Conservation (phyloP, 768 basidiomycete genomes). For the Termitomyces sp. region DNA sequence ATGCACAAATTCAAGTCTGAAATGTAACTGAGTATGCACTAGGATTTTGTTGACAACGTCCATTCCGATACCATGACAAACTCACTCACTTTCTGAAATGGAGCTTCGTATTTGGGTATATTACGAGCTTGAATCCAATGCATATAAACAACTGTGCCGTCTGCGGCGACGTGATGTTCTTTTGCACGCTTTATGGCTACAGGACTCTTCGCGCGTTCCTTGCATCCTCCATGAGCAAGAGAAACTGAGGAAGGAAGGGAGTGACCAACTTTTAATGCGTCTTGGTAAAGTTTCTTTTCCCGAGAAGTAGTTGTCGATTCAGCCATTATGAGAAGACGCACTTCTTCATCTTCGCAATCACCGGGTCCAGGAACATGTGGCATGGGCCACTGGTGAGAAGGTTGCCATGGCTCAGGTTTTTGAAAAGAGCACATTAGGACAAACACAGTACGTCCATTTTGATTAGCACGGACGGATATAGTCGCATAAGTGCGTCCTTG, state of each 20-base stretch:
- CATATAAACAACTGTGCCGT: constrained; percentile 53
- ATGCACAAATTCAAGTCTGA: constrained; percentile 78
- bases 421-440: constrained; percentile 83
- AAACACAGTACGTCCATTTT: constrained; percentile 46
- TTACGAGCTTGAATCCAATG: constrained; percentile 81
- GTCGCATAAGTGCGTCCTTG: constrained; percentile 75
- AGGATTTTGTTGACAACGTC: neutral
- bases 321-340: constrained; percentile 28
- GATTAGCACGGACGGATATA: constrained; percentile 57
- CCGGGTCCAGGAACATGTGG: constrained; percentile 60
- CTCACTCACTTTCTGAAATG: constrained; percentile 69
- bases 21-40: constrained; percentile 80
- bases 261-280: constrained; percentile 27
- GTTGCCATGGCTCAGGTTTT: constrained; percentile 74
- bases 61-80: too few species aligned
- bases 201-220: constrained; percentile 71
- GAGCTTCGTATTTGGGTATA: constrained; percentile 60
- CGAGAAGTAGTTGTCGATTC: constrained; percentile 30
- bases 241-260: neutral
- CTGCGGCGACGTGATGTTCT: constrained; percentile 35
- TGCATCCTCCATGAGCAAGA: neutral
- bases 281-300: constrained; percentile 30
- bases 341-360: constrained; percentile 60
- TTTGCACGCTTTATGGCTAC: constrained; percentile 59
- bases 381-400: constrained; percentile 63